phyloP scores from a whole-genome alignment of 306 rosid genomes.

The Vachellia pachyceras region DNA sequence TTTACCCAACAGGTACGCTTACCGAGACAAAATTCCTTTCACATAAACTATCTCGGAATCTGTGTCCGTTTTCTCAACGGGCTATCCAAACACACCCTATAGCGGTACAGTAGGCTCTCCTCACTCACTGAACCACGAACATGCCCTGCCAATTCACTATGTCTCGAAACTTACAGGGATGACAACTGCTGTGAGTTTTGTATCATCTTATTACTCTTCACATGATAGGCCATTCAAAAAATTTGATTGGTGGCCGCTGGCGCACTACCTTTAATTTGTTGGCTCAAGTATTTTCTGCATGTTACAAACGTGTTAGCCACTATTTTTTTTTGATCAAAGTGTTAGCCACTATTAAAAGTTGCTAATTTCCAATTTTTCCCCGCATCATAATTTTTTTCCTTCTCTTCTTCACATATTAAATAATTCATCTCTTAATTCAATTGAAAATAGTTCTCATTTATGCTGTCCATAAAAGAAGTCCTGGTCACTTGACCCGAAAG shows the following conservation, averaged over 20 bases:
- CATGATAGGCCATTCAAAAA: background rate
- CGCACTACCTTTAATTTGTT: background rate
- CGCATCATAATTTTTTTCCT: background rate
- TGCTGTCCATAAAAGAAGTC: background rate
- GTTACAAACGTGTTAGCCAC: background rate
- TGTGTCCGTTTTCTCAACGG: background rate
- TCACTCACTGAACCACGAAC: conserved; percentile 3
- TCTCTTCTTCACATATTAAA: background rate
- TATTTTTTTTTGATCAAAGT: no score
- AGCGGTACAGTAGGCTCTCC: background rate
- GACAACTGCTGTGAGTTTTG: background rate
- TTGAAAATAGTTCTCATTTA: background rate
- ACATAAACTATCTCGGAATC: no score
- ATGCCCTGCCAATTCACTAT: background rate
- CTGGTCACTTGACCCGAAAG: background rate
- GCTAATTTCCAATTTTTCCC: background rate
- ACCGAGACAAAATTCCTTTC: no score
- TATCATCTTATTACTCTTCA: background rate
- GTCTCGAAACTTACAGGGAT: background rate
- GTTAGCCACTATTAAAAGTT: background rate
- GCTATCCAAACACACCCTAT: background rate
- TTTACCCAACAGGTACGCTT: no score
- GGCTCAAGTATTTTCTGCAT: background rate
- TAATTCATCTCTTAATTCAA: background rate
- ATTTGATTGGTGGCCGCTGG: conserved; percentile 8